Evolutionary conservation across 176 grass and related monocot genomes (phyloP).

Genomic region (Typha latifolia): DNA sequence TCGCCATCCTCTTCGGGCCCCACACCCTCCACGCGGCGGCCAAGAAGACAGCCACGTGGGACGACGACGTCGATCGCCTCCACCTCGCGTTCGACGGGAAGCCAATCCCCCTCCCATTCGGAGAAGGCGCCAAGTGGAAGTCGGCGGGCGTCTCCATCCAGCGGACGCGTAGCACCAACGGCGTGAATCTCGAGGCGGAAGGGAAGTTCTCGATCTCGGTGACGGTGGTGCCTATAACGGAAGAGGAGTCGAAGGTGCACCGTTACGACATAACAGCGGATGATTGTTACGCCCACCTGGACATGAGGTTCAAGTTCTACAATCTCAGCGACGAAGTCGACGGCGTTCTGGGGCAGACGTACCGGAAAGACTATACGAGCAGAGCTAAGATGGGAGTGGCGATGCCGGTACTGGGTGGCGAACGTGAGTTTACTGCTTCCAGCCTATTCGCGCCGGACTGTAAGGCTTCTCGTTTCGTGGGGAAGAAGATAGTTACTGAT

Average conservation of each 20-base stretch:
- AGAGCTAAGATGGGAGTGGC: constrained; percentile 12
- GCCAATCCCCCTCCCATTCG: constrained; percentile 5
- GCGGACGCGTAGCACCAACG: constrained; percentile 10
- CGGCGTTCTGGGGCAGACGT: constrained; percentile 26
- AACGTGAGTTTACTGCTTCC: constrained; percentile 13
- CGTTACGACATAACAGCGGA: constrained; percentile 20
- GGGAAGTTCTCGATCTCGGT: constrained; percentile 15
- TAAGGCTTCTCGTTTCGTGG: not conserved
- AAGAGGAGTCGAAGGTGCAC: constrained; percentile 28
- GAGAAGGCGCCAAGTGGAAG: constrained; percentile 17
- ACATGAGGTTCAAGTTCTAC: constrained; percentile 29
- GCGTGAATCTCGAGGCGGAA: constrained; percentile 8
- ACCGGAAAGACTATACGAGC: constrained; percentile 23
- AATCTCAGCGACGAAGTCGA: constrained; percentile 14
- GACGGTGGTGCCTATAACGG: constrained; percentile 19
- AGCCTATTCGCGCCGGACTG: constrained; percentile 18
- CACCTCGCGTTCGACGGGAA: constrained; percentile 6
- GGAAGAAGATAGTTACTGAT: too few relatives aligned
- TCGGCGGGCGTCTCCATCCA: constrained; percentile 13
- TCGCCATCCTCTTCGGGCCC: constrained; percentile 14
- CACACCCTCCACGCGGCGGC: constrained; percentile 23
- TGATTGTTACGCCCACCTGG: constrained; percentile 28
- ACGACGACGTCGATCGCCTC: constrained; percentile 16
- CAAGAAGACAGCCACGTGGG: constrained; percentile 24
- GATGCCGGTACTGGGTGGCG: constrained; percentile 28